Evolutionary conservation across 192 early-diverging fungal genomes (phyloP), one percentile per base, ranked within the genome.

Genomic region (Podila epicladia): DNA sequence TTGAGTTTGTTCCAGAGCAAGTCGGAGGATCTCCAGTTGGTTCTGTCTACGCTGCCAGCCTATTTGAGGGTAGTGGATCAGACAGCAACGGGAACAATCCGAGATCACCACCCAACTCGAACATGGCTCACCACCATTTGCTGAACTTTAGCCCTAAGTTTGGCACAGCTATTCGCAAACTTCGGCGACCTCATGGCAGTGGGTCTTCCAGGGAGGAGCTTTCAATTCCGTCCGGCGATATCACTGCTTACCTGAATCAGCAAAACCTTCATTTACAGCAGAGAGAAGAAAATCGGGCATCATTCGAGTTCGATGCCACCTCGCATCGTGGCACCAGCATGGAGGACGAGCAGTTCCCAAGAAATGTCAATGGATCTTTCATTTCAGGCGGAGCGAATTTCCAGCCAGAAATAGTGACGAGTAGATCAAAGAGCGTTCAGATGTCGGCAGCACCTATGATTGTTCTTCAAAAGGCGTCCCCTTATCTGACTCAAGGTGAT

Each of bases 201-300:
- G 53, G 53, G n/a, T 24, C 53, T n/a, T 55, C 53, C 53, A 55
- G 24, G 17, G 53, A 55, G 24, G 53, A 55, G 53, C 53, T 55
- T 7, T 55, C 53, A 5, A 55, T 55, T 17, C 53, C 53, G 11
- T 22, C 53, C 5, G 53, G 53, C 53, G 53, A 55, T 26, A 55
- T 55, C 24, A 55, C 20, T 24, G 22, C 53, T 1, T 55, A 24
- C 53, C n/a, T 55, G 20, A 26, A 26, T 22, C 53, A 55, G 53
- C 53, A 53, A 20, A 17, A n/a, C 5, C 50, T 11, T 6, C 50
- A 55, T 9, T 22, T 24, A 3, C 53, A 55, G n/a, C 53, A 55
- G 17, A 1, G 24, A 22, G n/a, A 55, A 7, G 53, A 55, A 55
- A 37, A 8, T 37, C 24, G 53, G 17, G 12, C 41, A 45, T 45